A percentile compares a stretch with the other conserved stretches of the same genome.
These are phyloP conservation scores for Nakazawaea laoshanensis DNA, from an alignment of 805 yeast species.

Conservation along the genomic window DNA sequence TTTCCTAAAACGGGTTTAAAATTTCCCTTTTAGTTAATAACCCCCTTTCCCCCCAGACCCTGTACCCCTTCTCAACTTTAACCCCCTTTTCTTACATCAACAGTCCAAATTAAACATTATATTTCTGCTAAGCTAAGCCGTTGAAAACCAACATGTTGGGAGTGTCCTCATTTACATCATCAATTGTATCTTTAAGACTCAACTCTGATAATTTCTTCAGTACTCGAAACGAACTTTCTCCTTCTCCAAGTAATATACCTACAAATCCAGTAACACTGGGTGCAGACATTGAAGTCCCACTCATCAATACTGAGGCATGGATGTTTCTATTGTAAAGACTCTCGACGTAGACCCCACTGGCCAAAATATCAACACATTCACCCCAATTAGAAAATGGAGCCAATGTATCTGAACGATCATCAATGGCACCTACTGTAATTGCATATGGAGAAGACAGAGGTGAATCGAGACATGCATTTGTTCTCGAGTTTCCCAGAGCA, in stretches of 20 bases:
- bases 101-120: no score
- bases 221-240: constrained; percentile 34
- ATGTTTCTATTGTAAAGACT: constrained; percentile 35
- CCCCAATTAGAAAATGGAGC: constrained; percentile 92
- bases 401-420: constrained; percentile 58
- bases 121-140: background rate
- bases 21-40: no score
- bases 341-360: constrained; percentile 66
- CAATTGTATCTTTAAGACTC: constrained; percentile 40
- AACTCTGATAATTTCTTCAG: constrained; percentile 31
- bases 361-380: constrained; percentile 77
- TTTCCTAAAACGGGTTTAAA: no score
- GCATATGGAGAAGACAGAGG: constrained; percentile 75
- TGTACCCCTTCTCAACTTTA: no score
- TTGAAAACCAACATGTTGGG: constrained; percentile 45
- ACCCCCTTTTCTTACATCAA: no score
- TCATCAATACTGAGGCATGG: constrained; percentile 26
- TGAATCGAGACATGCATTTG: constrained; percentile 75
- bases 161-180: constrained; percentile 38
- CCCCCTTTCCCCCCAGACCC: no score
- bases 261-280: constrained; percentile 66
- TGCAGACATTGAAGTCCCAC: constrained; percentile 81
- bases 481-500: constrained; percentile 82
- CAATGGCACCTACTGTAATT: constrained; percentile 83
- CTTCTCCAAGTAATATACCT: constrained; percentile 46